Evolutionary conservation across 2,329 filamentous ascomycete species (phyloP).

Genomic region (Talaromyces rugulosus): DNA sequence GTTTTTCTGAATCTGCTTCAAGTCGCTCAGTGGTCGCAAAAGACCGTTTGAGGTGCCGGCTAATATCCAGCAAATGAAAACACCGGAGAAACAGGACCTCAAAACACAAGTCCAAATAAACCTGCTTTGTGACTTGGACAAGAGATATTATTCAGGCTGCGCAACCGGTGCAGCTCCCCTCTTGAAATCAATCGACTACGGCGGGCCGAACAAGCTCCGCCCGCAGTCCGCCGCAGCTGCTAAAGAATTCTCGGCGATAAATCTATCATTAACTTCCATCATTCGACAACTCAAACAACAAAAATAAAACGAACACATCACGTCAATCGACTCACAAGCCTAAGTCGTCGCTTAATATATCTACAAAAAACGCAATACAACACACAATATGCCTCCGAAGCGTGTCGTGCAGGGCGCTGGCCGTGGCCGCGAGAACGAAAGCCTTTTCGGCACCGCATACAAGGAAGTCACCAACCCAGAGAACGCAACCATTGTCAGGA

Average conservation of each 20-base stretch:
- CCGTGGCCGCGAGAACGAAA: slow-evolving; percentile 32
- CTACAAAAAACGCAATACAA: not conserved
- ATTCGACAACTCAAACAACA: not conserved
- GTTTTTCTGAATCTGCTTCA: not conserved
- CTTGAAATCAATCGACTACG: slow-evolving; percentile 22
- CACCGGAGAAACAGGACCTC: too few species aligned
- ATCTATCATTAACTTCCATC: not conserved
- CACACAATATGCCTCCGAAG: slow-evolving; percentile 59
- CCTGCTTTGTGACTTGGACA: not conserved
- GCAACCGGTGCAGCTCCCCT: slow-evolving; percentile 4
- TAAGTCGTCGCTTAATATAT: not conserved
- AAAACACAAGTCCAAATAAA: not conserved
- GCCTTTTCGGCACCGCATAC: slow-evolving; percentile 58
- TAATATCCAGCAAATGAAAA: not conserved
- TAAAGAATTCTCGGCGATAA: slow-evolving; percentile 28
- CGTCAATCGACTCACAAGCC: not conserved
- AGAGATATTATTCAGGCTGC: not conserved
- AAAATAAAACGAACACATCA: not conserved
- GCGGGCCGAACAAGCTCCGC: slow-evolving; percentile 25
- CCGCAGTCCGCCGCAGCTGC: slow-evolving; percentile 21
- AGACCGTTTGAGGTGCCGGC: not conserved
- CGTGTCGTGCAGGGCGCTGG: slow-evolving; percentile 50
- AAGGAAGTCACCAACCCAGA: slow-evolving; percentile 61
- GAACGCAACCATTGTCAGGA: slow-evolving; percentile 65
- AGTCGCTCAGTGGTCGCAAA: not conserved